phyloP scores from a whole-genome alignment of 1,284 basidiomycete genomes.

The Polyporus tsugae region DNA sequence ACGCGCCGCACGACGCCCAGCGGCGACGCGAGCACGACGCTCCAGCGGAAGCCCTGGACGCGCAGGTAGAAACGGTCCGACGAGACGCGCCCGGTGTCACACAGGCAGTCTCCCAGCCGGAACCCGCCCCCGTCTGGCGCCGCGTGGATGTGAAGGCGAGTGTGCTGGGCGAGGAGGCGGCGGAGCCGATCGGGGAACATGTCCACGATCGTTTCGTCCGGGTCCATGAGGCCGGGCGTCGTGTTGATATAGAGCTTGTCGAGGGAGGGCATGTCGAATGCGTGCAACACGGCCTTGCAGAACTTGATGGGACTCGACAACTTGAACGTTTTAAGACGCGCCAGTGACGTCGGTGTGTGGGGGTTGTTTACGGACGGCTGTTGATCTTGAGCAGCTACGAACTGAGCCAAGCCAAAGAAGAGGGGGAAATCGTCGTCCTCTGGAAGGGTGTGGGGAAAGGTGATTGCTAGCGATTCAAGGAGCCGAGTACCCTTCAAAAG shows the following conservation, averaged over 20 bases:
- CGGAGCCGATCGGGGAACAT: not conserved
- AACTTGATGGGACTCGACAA: not conserved
- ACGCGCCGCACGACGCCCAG: not conserved
- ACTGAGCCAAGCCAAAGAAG: not conserved
- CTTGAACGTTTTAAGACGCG: not conserved
- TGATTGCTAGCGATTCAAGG: not conserved
- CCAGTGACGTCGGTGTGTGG: not conserved
- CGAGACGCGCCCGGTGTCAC: slow-evolving; percentile 2
- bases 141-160: not conserved
- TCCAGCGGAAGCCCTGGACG: not conserved
- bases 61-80: not conserved
- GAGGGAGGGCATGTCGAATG: slow-evolving; percentile 1
- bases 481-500: not conserved
- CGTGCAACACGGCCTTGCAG: not conserved
- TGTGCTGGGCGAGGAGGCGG: slow-evolving; percentile 1
- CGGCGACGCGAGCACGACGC: not conserved
- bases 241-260: not conserved
- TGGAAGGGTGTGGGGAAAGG: not conserved
- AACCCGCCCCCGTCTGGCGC: not conserved
- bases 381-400: not conserved
- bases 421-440: not conserved
- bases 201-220: not conserved
- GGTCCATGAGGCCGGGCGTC: not conserved
- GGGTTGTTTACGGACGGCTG: not conserved
- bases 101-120: slow-evolving; percentile 1